Conservation (phyloP, 257 asterid species). For the Gentiana macrophylla region DNA sequence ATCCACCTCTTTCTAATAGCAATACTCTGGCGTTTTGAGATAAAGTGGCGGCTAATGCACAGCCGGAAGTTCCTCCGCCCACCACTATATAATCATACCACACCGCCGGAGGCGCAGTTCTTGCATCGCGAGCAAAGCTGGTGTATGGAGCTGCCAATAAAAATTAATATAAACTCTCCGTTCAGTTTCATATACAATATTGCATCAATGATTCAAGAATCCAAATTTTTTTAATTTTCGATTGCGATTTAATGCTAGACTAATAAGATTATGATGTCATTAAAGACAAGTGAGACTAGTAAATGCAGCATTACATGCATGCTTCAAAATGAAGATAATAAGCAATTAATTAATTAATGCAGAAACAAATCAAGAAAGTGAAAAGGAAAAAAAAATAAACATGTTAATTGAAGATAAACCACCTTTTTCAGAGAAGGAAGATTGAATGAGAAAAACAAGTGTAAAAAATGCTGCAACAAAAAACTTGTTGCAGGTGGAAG, state of each 20-base stretch:
- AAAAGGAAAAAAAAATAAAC: background rate
- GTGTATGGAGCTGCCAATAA: conserved; percentile 42
- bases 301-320: no score
- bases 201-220: no score
- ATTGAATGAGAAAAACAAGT: conserved; percentile 19
- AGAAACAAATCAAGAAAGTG: no score
- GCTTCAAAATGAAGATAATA: no score
- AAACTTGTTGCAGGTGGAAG: background rate
- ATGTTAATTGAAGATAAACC: background rate
- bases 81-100: conserved; percentile 57
- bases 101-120: conserved; percentile 26
- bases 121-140: conserved; percentile 55
- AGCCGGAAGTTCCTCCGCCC: conserved; percentile 86
- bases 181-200: no score
- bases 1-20: conserved; percentile 67
- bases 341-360: no score
- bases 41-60: conserved; percentile 71
- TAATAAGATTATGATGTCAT: no score
- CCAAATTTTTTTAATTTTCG: background rate
- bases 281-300: no score
- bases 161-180: background rate
- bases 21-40: conserved; percentile 48
- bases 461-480: conserved; percentile 7
- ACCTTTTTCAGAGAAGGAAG: conserved; percentile 52
- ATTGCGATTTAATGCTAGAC: no score